Evolutionary conservation across 371 early-diverging fungal genomes (phyloP).

Genomic region (Mucor racemosus): DNA sequence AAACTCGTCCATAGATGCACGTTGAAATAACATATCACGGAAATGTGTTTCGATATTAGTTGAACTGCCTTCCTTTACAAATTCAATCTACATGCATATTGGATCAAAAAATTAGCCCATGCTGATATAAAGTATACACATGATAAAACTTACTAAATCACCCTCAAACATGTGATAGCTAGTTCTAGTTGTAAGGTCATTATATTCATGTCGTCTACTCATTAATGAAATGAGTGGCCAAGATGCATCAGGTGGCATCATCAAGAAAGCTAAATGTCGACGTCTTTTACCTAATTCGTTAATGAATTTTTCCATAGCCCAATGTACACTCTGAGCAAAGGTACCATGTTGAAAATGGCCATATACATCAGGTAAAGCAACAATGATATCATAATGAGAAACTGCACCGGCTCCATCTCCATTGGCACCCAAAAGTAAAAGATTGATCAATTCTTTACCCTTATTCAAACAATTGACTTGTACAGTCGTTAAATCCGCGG

Average conservation of each 20-base stretch:
- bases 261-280: slow-evolving; percentile 57
- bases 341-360: slow-evolving; percentile 52
- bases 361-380: slow-evolving; percentile 56
- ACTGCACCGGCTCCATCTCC: slow-evolving; percentile 57
- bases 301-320: slow-evolving; percentile 70
- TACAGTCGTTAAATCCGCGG: slow-evolving; percentile 39
- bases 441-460: slow-evolving; percentile 53
- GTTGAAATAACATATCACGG: slow-evolving; percentile 75
- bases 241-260: slow-evolving; percentile 79
- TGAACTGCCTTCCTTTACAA: slow-evolving; percentile 62
- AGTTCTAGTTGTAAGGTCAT: slow-evolving; percentile 66
- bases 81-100: slow-evolving; percentile 54
- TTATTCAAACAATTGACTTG: slow-evolving; percentile 51
- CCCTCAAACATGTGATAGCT: slow-evolving; percentile 65
- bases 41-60: slow-evolving; percentile 63
- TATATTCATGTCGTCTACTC: slow-evolving; percentile 76
- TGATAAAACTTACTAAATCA: slow-evolving; percentile 42
- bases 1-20: slow-evolving; percentile 80
- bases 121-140: too few relatives aligned
- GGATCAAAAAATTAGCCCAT: too few relatives aligned
- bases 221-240: slow-evolving; percentile 83
- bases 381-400: slow-evolving; percentile 57
- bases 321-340: slow-evolving; percentile 64
- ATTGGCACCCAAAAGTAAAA: slow-evolving; percentile 44
- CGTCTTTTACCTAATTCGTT: slow-evolving; percentile 63